phyloP scores from a whole-genome alignment of 208 protist genomes.

The Acanthamoeba castellanii region DNA sequence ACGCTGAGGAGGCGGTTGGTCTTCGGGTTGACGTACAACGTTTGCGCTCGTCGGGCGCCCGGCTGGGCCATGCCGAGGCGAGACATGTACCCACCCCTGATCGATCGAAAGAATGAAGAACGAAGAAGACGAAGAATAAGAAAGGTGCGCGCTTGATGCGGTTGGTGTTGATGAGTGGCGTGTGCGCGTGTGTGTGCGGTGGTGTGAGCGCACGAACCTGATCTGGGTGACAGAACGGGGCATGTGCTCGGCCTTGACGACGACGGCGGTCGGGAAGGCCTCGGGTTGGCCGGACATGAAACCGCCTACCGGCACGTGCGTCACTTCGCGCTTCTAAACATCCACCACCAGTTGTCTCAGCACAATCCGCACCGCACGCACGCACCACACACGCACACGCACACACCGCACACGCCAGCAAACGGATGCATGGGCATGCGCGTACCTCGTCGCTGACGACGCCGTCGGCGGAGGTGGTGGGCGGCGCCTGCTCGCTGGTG shows the following conservation, averaged over 20 bases:
- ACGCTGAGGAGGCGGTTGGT: conserved; percentile 40
- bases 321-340: conserved; percentile 19
- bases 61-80: neutral
- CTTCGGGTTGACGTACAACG: neutral
- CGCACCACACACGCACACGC: too few relatives aligned
- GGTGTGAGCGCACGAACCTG: neutral
- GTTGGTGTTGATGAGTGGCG: too few relatives aligned
- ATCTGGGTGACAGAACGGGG: conserved; percentile 6
- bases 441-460: neutral
- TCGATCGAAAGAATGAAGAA: too few relatives aligned
- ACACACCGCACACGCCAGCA: too few relatives aligned
- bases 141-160: too few relatives aligned
- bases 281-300: conserved; percentile 47
- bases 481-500: conserved; percentile 43
- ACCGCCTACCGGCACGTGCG: conserved; percentile 10
- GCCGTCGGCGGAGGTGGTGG: neutral
- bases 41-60: neutral
- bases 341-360: too few relatives aligned
- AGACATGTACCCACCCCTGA: conserved; percentile 11
- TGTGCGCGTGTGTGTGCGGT: neutral
- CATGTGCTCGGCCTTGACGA: conserved; percentile 33
- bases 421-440: neutral
- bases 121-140: too few relatives aligned
- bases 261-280: conserved; percentile 26
- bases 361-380: too few relatives aligned